Conservation (phyloP, 352 stramenopile species). For the Phytophthora quininea region DNA sequence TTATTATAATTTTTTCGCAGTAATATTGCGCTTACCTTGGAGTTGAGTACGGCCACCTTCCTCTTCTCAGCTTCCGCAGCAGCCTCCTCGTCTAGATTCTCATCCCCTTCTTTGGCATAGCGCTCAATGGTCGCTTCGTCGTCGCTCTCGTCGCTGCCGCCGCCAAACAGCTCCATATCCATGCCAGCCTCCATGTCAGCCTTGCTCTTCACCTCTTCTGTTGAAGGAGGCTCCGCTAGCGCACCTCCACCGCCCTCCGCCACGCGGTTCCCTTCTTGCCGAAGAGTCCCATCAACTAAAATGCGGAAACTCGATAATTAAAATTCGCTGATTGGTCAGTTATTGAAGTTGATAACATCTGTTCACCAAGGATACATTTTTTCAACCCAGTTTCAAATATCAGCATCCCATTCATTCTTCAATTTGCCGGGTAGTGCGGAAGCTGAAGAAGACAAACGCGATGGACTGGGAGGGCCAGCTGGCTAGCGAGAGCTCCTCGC, state of each 20-base stretch:
- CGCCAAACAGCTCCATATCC: slow-evolving; percentile 68
- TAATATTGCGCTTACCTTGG: slow-evolving; percentile 46
- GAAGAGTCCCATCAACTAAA: slow-evolving; percentile 46
- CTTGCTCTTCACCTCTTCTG: neutral
- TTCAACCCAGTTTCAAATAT: neutral
- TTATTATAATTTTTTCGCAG: neutral
- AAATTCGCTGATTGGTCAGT: slow-evolving; percentile 5
- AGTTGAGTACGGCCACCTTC: slow-evolving; percentile 71
- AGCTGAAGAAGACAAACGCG: slow-evolving; percentile 27
- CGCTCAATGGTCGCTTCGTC: slow-evolving; percentile 80
- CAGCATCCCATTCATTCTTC: neutral
- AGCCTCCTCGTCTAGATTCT: slow-evolving; percentile 29
- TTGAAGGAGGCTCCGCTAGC: slow-evolving; percentile 6
- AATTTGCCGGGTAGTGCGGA: slow-evolving; percentile 6
- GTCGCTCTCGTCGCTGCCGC: slow-evolving; percentile 81
- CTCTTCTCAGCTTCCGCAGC: slow-evolving; percentile 49
- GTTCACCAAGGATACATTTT: slow-evolving; percentile 6
- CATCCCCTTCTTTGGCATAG: slow-evolving; percentile 53
- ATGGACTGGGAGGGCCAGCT: slow-evolving; percentile 26
- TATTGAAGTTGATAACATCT: slow-evolving; percentile 1
- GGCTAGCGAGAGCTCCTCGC: slow-evolving; percentile 24
- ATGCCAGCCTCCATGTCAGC: slow-evolving; percentile 8
- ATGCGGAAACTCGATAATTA: slow-evolving; percentile 17
- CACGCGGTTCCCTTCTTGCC: slow-evolving; percentile 34
- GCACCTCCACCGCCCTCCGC: slow-evolving; percentile 40